Evolutionary conservation across 192 early-diverging fungal genomes (phyloP), one percentile per base, ranked within the genome.

Genomic region (Coemansia sp.): DNA sequence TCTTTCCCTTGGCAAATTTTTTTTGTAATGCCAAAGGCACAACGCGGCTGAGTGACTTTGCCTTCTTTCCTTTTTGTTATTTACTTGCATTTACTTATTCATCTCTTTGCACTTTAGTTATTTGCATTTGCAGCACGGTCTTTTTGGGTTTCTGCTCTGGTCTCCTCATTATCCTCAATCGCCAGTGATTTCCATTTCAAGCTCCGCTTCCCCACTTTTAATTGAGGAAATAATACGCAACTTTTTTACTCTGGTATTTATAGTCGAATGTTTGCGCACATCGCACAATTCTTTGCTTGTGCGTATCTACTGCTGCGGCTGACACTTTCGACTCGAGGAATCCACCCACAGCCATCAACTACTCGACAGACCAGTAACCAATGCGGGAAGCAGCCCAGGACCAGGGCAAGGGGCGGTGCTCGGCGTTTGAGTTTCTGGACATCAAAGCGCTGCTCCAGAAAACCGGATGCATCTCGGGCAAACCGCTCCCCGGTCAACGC

Each of bases 361-460:
- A 9, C 8, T 19, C 48, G 8, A 6, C 16, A 4, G 48, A 19
- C 4, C 12, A 38, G 45, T 6, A 26, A n/a, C 57, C 20, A 27
- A 64, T 64, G 62, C 55, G 55, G 23, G 24, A 49, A 12, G 13
- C 54, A 41, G 22, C 54, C 11, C 39, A 11, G 54, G 12, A 54
- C 53, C 53, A 26, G 16, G 29, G 48, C 61, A n/a, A 53, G 4
- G 47, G 54, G 16, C 39, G 69, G 22, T 73, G 66, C 56, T 62
- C 71, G 18, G 64, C 57, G 20, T 45, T 64, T 41, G 68, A 62
- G 24, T 55, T 66, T 48, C 50, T 57, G 2, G 71, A 71, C 18
- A 57, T 79, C 23, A 70, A 64, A 50, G 23, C 67, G 23, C 66
- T 73, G 27, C 41, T 79, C 39, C 68, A 67, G 37, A 65, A 63